phyloP scores from a whole-genome alignment of 129 eudicot species.

The Flaveria bidentis region DNA sequence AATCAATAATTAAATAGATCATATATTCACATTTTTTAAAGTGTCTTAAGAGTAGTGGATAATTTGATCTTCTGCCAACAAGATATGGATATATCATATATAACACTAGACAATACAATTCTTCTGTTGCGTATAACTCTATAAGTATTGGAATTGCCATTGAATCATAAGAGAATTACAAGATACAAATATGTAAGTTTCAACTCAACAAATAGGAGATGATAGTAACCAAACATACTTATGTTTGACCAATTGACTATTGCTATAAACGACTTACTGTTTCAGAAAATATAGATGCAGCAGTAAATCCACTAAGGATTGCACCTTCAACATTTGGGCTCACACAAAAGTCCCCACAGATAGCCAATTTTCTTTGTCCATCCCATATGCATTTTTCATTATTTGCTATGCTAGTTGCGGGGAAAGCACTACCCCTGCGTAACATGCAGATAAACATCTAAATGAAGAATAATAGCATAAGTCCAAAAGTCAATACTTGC shows the following conservation, averaged over 20 bases:
- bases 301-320: conserved; percentile 76
- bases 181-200: background rate
- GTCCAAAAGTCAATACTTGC: background rate
- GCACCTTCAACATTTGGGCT: conserved; percentile 96
- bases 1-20: background rate
- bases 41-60: background rate
- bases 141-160: background rate
- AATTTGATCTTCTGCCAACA: conserved; percentile 65
- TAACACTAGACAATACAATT: background rate
- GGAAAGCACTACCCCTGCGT: conserved; percentile 95
- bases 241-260: conserved; percentile 15
- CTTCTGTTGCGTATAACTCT: background rate
- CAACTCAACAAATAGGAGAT: background rate
- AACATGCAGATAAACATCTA: background rate
- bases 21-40: background rate
- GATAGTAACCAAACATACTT: background rate
- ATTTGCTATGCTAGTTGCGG: conserved; percentile 60
- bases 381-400: conserved; percentile 93
- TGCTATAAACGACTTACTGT: conserved; percentile 44
- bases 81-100: conserved; percentile 48
- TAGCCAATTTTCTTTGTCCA: conserved; percentile 58
- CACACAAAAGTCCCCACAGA: conserved; percentile 94
- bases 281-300: conserved; percentile 69
- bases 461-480: background rate
- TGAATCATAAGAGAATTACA: background rate